Evolutionary conservation across 2,329 filamentous ascomycete genomes (phyloP), one percentile per base, ranked within the genome.

Genomic region (Microdochium nivale): DNA sequence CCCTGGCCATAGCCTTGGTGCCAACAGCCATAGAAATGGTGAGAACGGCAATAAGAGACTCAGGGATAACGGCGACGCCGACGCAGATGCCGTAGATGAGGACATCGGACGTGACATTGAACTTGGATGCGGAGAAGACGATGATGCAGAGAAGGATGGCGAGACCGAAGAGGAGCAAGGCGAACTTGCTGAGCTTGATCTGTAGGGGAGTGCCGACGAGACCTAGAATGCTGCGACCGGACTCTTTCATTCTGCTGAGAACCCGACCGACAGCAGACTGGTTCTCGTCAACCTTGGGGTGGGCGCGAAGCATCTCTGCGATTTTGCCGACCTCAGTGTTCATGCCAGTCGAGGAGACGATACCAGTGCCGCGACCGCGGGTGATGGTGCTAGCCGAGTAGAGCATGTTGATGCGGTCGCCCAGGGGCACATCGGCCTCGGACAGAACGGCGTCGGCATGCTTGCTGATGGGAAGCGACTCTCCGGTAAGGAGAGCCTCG

Each of bases 141-240:
- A 84, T 77, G 53, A 84, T 63, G 49, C 77, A 80, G 32, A 84
- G 72, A 2, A 83, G 59, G 51, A 84, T 71, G 44, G 81, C 90
- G 49, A 90, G 79, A 47, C 77, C 83, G 62, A 95, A 95, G 2
- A 95, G 79, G 3, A 89, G 65, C 44, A 94, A 83, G 25, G 90
- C 90, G 61, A 96, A 85, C 68, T 91, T 90, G 70, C 87, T 89
- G 49, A 96, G 77, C 62, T 88, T 92, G 58, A 86, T 84, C 70
- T 95, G 89, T 47, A 96, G 74, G 1, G 90, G 90, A 1, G 90
- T 95, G 49, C 90, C 90, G 51, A 87, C 78, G 2, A 85, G 67
- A 51, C 81, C 85, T 44, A 88, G 75, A 54, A 87, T 74, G 57
- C 77, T 76, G 54, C 70, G 70, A 44, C 61, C 53, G 13, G 62